Base-by-base conservation (phyloP, 2,329 filamentous ascomycete genomes). In the Orbilia javanica region DNA sequence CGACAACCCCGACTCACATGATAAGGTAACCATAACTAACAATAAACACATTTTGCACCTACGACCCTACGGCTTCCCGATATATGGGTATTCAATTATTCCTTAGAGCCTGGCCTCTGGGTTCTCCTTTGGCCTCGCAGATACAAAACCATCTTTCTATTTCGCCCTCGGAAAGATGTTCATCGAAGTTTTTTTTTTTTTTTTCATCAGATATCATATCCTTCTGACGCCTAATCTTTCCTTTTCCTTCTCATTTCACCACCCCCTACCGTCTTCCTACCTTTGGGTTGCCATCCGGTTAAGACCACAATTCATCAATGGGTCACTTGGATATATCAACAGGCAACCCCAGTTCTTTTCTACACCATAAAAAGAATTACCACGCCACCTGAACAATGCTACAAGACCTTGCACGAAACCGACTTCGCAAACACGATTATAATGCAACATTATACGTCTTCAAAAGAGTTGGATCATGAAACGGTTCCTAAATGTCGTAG, bases 401-500 rank as follows among this genome's bases (percentile, higher is more conserved):
- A 50, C 63, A 60, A 65, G 48, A 70, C 73, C 73, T 60, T 52
- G 29, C 36, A 77, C 66, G 39, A 66, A 66, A 66, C 69, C 73
- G 73, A 70, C 73, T 71, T 31, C 70, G 62, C 34, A 62, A 70
- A 70, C 52, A 77, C 57, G 36, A 77, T 25, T 25, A 76, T 77
- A 77, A 77, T 77, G 66, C 73, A 77, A 79, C 69, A 74, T 79
- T 79, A 67, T 74, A 64, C 70, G 55, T 63, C 69, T 70, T 63
- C 29, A 50, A 44, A 42, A 82, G 76, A 79, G 66, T 80, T 66
- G 53, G 64, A 79, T 74, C 72, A 76, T 73, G 76, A 74, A 27
- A 57, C 46, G 75, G 74, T 78, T 76, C 65, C 71, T 50, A 39
- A 44, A 64, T 52, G 70, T 48, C 53, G 71, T 72, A 55, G 62